These are phyloP conservation scores for Osmanthus fragrans DNA, from an alignment of 257 asterid species.

Conservation along the genomic window DNA sequence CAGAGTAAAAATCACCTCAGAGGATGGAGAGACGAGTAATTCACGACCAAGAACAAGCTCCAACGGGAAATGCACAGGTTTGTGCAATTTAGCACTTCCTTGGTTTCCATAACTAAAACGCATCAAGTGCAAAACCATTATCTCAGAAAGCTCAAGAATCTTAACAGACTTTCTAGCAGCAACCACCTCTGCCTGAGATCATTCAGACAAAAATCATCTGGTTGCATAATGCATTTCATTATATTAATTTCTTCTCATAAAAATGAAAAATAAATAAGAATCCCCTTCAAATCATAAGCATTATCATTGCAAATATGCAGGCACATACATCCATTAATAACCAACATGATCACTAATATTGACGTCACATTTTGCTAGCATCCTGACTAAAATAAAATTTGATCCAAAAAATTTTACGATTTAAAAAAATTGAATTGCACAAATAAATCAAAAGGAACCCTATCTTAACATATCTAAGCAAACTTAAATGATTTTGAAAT, in stretches of 20 bases:
- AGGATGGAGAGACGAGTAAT: too few relatives aligned
- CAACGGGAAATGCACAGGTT: too few relatives aligned
- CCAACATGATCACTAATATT: neutral
- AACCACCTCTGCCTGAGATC: slow-evolving; percentile 70
- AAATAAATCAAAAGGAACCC: neutral
- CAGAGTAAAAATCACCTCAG: slow-evolving; percentile 46
- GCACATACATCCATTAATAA: slow-evolving; percentile 13
- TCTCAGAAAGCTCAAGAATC: slow-evolving; percentile 68
- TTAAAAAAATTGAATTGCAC: slow-evolving; percentile 3
- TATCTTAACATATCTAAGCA: neutral
- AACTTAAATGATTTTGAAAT: neutral
- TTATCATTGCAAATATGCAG: slow-evolving; percentile 15
- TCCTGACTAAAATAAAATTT: neutral
- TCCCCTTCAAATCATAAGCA: slow-evolving; percentile 13
- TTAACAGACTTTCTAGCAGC: slow-evolving; percentile 72
- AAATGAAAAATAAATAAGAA: slow-evolving; percentile 15
- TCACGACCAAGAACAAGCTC: too few relatives aligned
- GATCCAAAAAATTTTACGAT: neutral
- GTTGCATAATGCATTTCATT: slow-evolving; percentile 14
- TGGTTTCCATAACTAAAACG: slow-evolving; percentile 76
- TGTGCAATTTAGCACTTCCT: slow-evolving; percentile 74
- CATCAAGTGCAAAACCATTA: slow-evolving; percentile 80
- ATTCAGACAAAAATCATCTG: slow-evolving; percentile 18
- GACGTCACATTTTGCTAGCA: neutral
- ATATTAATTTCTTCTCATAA: neutral